Evolutionary conservation across 192 early-diverging fungal genomes (phyloP).

Genomic region (Coemansia sp.): DNA sequence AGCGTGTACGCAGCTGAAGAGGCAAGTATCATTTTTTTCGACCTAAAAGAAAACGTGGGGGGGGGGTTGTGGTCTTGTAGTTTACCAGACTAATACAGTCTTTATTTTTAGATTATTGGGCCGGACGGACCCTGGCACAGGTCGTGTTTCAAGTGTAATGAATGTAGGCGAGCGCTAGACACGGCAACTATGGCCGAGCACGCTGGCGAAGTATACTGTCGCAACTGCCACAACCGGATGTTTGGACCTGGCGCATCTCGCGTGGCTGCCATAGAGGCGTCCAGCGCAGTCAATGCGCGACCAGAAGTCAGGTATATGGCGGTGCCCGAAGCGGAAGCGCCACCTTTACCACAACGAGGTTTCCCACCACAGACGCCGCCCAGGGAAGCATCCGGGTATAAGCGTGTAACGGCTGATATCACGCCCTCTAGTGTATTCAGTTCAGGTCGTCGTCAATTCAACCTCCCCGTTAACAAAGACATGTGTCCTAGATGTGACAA

Average conservation of each 20-base stretch:
- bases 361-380: slow-evolving; percentile 23
- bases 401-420: slow-evolving; percentile 20
- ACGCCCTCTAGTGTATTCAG: slow-evolving; percentile 58
- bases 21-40: slow-evolving; percentile 22
- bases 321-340: neutral
- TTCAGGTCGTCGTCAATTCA: slow-evolving; percentile 42
- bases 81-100: neutral
- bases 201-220: slow-evolving; percentile 53
- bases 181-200: slow-evolving; percentile 47
- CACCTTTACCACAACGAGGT: slow-evolving; percentile 22
- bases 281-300: slow-evolving; percentile 15
- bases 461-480: slow-evolving; percentile 40
- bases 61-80: neutral
- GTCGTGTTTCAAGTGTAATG: slow-evolving; percentile 46
- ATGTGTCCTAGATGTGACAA: slow-evolving; percentile 56
- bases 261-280: neutral
- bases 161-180: slow-evolving; percentile 41
- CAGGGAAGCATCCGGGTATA: slow-evolving; percentile 11
- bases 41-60: neutral
- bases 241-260: slow-evolving; percentile 20
- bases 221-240: slow-evolving; percentile 39
- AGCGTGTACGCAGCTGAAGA: slow-evolving; percentile 58
- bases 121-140: slow-evolving; percentile 57
- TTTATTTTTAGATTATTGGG: slow-evolving; percentile 40
- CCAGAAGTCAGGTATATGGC: slow-evolving; percentile 14